These are phyloP conservation scores for Colletotrichum sp. DNA, from an alignment of 2,329 filamentous ascomycete species.

Conservation along the genomic window DNA sequence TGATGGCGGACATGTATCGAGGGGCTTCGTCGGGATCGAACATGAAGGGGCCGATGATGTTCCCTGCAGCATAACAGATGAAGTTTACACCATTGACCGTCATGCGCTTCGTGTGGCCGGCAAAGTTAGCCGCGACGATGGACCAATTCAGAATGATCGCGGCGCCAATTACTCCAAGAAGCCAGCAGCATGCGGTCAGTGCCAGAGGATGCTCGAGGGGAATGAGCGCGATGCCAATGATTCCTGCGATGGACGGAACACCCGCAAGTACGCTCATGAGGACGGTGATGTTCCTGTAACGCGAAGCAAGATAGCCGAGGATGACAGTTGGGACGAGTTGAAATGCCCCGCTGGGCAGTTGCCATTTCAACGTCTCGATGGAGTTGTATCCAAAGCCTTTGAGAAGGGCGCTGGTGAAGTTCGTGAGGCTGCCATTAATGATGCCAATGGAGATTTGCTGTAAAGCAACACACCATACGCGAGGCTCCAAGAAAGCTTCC, in stretches of 20 bases:
- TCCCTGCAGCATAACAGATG: constrained; percentile 51
- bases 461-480: background rate
- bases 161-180: constrained; percentile 54
- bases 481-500: background rate
- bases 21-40: background rate
- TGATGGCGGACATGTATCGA: background rate
- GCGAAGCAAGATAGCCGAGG: background rate
- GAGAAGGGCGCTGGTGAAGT: background rate
- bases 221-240: constrained; percentile 55
- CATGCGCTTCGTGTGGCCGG: constrained; percentile 57
- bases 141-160: constrained; percentile 58
- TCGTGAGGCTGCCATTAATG: background rate
- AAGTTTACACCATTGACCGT: constrained; percentile 56
- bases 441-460: background rate
- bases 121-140: constrained; percentile 48
- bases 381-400: background rate
- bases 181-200: constrained; percentile 57
- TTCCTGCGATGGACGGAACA: constrained; percentile 41
- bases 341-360: background rate
- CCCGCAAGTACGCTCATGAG: background rate
- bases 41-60: constrained; percentile 46
- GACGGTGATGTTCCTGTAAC: background rate
- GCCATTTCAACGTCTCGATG: background rate
- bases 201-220: constrained; percentile 47
- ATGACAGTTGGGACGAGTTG: background rate